Base-by-base conservation (phyloP, 768 basidiomycete genomes). In the Psilocybe azurescens region DNA sequence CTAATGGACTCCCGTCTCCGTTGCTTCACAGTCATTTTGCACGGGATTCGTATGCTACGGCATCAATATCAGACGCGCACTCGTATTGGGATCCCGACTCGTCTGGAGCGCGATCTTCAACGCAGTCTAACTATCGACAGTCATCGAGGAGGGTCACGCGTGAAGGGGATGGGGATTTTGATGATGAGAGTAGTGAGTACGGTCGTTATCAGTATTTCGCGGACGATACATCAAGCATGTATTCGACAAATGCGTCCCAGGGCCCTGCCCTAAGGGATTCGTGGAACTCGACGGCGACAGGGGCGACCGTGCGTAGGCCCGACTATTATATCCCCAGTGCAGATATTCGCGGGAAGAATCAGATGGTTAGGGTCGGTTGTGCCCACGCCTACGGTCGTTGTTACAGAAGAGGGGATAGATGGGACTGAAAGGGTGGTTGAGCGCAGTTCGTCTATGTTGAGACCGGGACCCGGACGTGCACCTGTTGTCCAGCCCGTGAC, bases 21-120 rank as follows among this genome's bases (percentile, higher is more conserved):
- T 72, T 84, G 53, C 70, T 84, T n/a, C 83, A 84, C 63, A 77
- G 81, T 59, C 78, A 72, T 51, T 84, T 84, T 67, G 72, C 77
- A 13, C 75, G 80, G 18, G 72, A 77, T 62, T 82, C 81, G 2
- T 71, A 67, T 14, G 78, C 79, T 11, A 82, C 83, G 3, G 70
- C 75, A 9, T 79, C 78, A 29, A 74, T 75, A 13, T 73, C 69
- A 44, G 78, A 77, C 57, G 71, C 73, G 53, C 73, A 71, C 60
- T 80, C 79, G 24, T 78, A 77, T 58, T 65, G 78, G 30, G 68
- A 75, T 59, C 69, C 67, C 3, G 41, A 65, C 60, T 33, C 24
- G 29, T 53, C 59, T 38, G 53, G 60, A 10, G 38, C 41, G 16
- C 56, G 58, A 18, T 38, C 58, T n/a, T 53, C 58, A 11, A 59